Conservation (phyloP, 495 filamentous ascomycete genomes). For the Hypoxylon intermedium region DNA sequence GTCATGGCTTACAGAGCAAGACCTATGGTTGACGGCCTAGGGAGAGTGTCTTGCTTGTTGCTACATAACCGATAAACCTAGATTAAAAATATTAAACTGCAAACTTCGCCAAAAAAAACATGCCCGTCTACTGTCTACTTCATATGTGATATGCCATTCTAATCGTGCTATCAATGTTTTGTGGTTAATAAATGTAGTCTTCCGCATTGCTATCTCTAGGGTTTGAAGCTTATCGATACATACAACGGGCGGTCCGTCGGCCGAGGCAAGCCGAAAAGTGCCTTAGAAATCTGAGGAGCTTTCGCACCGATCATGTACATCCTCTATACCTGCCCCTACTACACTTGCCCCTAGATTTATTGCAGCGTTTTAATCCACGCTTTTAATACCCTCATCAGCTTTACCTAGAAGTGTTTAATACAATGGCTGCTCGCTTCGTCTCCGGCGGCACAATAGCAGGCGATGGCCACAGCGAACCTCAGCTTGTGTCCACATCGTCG, state of each 20-base stretch:
- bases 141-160: background rate
- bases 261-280: background rate
- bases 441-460: slow-evolving; percentile 80
- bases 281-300: too few relatives aligned
- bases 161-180: background rate
- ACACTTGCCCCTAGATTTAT: too few relatives aligned
- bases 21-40: slow-evolving; percentile 10
- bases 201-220: too few relatives aligned
- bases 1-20: background rate
- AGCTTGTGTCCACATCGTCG: background rate
- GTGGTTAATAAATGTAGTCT: too few relatives aligned
- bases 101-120: slow-evolving; percentile 21
- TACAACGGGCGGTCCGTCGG: background rate
- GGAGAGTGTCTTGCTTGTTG: slow-evolving; percentile 24
- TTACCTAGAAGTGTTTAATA: too few relatives aligned
- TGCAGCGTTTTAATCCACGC: too few relatives aligned
- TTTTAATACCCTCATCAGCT: too few relatives aligned
- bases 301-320: too few relatives aligned
- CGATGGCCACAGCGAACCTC: slow-evolving; percentile 14
- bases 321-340: too few relatives aligned
- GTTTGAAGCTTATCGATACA: slow-evolving; percentile 25
- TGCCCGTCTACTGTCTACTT: background rate
- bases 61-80: slow-evolving; percentile 38
- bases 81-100: slow-evolving; percentile 42
- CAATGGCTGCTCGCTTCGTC: slow-evolving; percentile 92